Evolutionary conservation across 768 basidiomycete species (phyloP).

Genomic region (Termitomyces sp.): DNA sequence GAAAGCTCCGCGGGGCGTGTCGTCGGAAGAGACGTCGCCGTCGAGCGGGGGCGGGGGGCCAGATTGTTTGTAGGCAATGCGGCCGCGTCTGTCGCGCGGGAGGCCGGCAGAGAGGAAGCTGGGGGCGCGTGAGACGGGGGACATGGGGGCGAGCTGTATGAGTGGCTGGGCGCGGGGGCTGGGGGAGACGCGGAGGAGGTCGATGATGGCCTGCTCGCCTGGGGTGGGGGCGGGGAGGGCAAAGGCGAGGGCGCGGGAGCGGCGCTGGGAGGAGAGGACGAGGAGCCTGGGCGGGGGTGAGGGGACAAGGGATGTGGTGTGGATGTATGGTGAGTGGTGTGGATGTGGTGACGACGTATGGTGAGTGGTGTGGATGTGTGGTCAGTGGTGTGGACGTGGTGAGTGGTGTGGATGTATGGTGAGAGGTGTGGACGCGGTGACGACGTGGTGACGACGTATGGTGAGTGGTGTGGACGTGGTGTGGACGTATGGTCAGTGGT

Average conservation of each 20-base stretch:
- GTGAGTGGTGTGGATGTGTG: too few species aligned
- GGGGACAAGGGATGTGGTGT: too few species aligned
- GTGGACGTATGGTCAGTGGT: neutral
- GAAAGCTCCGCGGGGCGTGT: constrained; percentile 45
- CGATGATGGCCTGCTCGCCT: constrained; percentile 63
- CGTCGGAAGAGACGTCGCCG: constrained; percentile 37
- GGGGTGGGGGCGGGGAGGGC: constrained; percentile 55
- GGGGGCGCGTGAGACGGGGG: constrained; percentile 37
- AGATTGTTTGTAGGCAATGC: constrained; percentile 53
- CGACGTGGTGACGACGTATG: too few species aligned
- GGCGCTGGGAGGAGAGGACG: constrained; percentile 65
- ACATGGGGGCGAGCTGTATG: constrained; percentile 17
- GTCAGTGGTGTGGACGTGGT: constrained; percentile 3
- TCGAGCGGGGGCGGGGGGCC: constrained; percentile 17
- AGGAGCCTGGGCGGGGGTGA: constrained; percentile 46
- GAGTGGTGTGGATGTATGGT: constrained; percentile 19
- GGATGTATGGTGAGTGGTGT: neutral
- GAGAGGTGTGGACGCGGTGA: neutral
- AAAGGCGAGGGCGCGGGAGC: constrained; percentile 51
- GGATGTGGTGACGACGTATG: too few species aligned
- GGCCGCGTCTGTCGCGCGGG: constrained; percentile 74
- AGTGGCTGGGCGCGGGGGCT: constrained; percentile 27
- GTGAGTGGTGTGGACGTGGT: constrained; percentile 1
- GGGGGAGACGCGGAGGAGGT: constrained; percentile 60
- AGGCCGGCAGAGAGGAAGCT: constrained; percentile 68